Percentiles rank a stretch among this genome's conserved stretches.
phyloP scores from a whole-genome alignment of 83 land plant species.

The Thuja plicata region DNA sequence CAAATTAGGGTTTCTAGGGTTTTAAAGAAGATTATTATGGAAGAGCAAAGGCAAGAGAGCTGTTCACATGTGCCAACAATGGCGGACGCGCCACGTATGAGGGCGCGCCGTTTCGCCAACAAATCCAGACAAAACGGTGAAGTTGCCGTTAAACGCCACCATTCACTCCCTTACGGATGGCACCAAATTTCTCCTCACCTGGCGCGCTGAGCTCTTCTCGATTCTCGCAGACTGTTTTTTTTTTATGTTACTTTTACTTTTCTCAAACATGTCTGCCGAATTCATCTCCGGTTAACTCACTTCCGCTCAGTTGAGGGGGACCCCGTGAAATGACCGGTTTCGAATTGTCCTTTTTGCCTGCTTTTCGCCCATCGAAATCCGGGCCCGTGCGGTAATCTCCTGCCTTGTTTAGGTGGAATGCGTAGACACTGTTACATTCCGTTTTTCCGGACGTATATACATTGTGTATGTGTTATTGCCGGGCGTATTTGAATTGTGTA shows the following conservation, averaged over 20 bases:
- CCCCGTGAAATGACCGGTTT: not conserved
- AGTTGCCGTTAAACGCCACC: constrained; percentile 9
- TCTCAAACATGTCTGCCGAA: not conserved
- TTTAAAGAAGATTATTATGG: not conserved
- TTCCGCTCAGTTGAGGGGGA: not conserved
- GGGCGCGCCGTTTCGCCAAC: constrained; percentile 12
- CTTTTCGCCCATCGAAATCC: constrained; percentile 2
- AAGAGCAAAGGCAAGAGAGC: not conserved
- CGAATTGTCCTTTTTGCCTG: not conserved
- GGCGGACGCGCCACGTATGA: not conserved
- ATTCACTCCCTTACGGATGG: constrained; percentile 5
- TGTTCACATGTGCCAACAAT: not conserved
- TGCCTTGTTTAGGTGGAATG: not conserved
- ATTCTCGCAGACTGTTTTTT: not conserved
- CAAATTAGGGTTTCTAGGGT: not conserved
- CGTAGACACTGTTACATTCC: constrained; percentile 7
- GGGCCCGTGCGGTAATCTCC: not conserved
- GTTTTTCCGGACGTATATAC: not conserved
- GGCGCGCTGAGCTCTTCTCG: constrained; percentile 11
- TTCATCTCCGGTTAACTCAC: not conserved
- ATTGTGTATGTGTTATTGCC: not conserved
- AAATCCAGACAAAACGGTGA: constrained; percentile 9
- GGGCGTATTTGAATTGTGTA: too few species aligned
- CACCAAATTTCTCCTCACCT: not conserved
- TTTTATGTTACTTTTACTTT: not conserved